These are phyloP conservation scores for Singerocomus inundabilis DNA, from an alignment of 1,284 basidiomycete species.

Conservation along the genomic window DNA sequence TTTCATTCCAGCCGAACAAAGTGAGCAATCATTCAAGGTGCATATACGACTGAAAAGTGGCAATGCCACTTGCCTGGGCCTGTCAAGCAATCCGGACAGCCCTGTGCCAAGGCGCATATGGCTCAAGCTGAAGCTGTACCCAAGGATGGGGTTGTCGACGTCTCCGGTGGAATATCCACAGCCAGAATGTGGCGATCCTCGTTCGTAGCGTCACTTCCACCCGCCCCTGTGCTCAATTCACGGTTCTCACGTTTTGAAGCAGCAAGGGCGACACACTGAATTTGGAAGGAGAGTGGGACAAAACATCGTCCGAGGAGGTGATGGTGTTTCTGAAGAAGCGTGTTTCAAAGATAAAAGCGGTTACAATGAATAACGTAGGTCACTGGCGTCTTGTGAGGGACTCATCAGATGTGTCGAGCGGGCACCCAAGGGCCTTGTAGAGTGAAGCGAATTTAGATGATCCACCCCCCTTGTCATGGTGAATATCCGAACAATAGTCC, in stretches of 20 bases:
- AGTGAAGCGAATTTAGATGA: background rate
- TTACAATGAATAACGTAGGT: slow-evolving; percentile 5
- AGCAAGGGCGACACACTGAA: slow-evolving; percentile 4
- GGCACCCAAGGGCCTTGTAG: slow-evolving; percentile 3
- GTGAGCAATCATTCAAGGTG: background rate
- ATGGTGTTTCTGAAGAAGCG: slow-evolving; percentile 4
- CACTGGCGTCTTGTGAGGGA: slow-evolving; percentile 8
- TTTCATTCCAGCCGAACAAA: background rate
- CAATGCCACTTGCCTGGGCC: background rate
- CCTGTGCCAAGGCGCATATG: background rate
- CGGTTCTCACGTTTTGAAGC: slow-evolving; percentile 2
- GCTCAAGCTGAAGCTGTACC: slow-evolving; percentile 1
- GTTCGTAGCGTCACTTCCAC: slow-evolving; percentile 3
- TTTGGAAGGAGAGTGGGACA: slow-evolving; percentile 7
- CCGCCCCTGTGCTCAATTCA: slow-evolving; percentile 2
- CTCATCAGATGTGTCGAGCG: background rate
- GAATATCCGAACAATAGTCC: background rate
- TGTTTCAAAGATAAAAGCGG: background rate
- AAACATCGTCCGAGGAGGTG: background rate
- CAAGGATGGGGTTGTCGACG: slow-evolving; percentile 7
- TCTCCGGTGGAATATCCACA: slow-evolving; percentile 1
- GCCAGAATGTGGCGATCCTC: slow-evolving; percentile 3
- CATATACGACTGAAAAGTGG: background rate
- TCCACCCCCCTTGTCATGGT: background rate
- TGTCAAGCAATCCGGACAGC: background rate